A percentile compares a stretch with the other conserved stretches of the same genome.
phyloP scores from a whole-genome alignment of 306 rosid genomes.

The Castanea mollissima region DNA sequence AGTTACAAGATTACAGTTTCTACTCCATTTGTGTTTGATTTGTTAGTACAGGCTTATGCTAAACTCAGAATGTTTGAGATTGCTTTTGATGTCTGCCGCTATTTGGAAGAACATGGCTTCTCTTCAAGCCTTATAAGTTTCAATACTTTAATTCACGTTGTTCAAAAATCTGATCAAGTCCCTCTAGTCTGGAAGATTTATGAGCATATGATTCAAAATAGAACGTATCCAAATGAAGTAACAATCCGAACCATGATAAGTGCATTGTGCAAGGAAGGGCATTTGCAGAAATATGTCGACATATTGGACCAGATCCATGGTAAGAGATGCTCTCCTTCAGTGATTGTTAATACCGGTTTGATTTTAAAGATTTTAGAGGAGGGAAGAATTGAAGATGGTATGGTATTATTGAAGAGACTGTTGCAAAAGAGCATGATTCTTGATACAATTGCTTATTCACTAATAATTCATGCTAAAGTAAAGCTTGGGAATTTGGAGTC shows the following conservation, averaged over 20 bases:
- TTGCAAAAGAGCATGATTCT: constrained; percentile 65
- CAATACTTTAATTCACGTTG: constrained; percentile 56
- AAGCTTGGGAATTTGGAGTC: constrained; percentile 40
- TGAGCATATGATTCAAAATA: constrained; percentile 60
- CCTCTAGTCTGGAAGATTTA: constrained; percentile 64
- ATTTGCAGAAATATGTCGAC: constrained; percentile 46
- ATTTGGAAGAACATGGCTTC: constrained; percentile 45
- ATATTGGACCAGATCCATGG: constrained; percentile 53
- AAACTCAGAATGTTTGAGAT: constrained; percentile 43
- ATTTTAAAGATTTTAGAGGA: constrained; percentile 46
- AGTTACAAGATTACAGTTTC: constrained; percentile 44
- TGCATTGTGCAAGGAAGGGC: constrained; percentile 77
- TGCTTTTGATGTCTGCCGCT: constrained; percentile 52
- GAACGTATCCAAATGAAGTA: constrained; percentile 51
- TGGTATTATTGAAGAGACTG: constrained; percentile 60
- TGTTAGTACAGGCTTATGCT: constrained; percentile 62
- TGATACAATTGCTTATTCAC: constrained; percentile 58
- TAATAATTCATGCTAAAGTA: constrained; percentile 49
- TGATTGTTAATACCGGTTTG: constrained; percentile 52
- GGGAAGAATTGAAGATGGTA: constrained; percentile 43
- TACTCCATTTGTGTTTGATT: constrained; percentile 53
- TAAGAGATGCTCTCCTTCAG: constrained; percentile 50
- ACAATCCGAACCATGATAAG: constrained; percentile 54
- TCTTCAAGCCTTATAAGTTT: constrained; percentile 47
- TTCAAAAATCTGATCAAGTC: constrained; percentile 39